phyloP scores from a whole-genome alignment of 2,329 filamentous ascomycete genomes.

The Botrytis deweyae region DNA sequence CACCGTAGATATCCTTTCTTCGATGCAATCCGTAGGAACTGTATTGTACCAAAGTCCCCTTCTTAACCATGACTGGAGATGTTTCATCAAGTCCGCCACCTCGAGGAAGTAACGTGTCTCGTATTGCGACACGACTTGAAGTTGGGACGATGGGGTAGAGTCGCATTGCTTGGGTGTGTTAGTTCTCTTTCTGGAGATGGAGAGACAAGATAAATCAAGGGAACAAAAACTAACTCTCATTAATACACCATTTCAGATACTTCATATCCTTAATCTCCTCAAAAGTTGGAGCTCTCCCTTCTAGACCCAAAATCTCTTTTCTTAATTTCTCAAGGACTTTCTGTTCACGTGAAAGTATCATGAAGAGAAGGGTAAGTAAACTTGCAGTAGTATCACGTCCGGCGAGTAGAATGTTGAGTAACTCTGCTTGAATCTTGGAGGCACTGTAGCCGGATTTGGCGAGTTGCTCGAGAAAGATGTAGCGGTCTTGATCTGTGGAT shows the following conservation, averaged over 20 bases:
- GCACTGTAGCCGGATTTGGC: conserved; percentile 27
- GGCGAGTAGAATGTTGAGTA: conserved; percentile 27
- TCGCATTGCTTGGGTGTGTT: conserved; percentile 45
- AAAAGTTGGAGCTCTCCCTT: conserved; percentile 22
- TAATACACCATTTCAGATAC: conserved; percentile 31
- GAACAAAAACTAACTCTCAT: conserved; percentile 41
- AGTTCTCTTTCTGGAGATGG: conserved; percentile 28
- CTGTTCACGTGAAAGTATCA: conserved; percentile 22
- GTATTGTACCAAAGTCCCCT: conserved; percentile 30
- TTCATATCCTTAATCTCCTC: conserved; percentile 27
- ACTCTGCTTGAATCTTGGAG: conserved; percentile 30
- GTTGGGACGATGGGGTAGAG: conserved; percentile 48
- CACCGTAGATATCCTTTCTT: conserved; percentile 60
- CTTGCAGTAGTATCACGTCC: conserved; percentile 28
- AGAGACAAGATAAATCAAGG: conserved; percentile 6
- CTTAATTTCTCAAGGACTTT: conserved; percentile 42
- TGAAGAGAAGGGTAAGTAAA: conserved; percentile 37
- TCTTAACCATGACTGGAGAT: conserved; percentile 37
- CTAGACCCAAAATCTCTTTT: conserved; percentile 32
- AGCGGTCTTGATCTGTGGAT: conserved; percentile 26
- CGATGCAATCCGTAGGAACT: conserved; percentile 39
- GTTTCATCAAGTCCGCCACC: conserved; percentile 41
- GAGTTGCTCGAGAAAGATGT: conserved; percentile 41
- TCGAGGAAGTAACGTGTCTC: conserved; percentile 44
- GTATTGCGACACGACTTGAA: conserved; percentile 51